Conservation (phyloP, 208 protist genomes). For the Trypanosoma platydactyli region DNA sequence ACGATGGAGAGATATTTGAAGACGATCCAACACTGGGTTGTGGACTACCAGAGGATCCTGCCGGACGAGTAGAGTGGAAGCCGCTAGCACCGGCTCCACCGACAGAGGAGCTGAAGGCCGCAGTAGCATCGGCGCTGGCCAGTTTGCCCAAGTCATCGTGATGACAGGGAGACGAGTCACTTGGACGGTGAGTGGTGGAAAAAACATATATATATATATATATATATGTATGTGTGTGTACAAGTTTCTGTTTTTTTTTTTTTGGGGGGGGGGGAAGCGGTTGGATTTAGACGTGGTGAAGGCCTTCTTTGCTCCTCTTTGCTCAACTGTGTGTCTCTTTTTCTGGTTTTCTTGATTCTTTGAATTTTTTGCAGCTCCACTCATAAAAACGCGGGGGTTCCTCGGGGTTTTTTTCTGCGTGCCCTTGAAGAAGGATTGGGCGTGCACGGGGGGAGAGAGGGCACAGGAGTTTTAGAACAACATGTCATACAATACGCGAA, state of each 20-base stretch:
- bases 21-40: slow-evolving; percentile 77
- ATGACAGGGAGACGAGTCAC: not conserved
- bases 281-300: not conserved
- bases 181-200: too few relatives aligned
- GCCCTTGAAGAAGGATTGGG: too few relatives aligned
- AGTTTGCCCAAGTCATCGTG: slow-evolving; percentile 4
- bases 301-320: too few relatives aligned
- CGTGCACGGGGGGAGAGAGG: not conserved
- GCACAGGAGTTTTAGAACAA: not conserved
- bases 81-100: slow-evolving; percentile 30
- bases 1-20: slow-evolving; percentile 82
- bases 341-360: too few relatives aligned
- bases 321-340: too few relatives aligned
- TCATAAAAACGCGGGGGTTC: too few relatives aligned
- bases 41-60: slow-evolving; percentile 61
- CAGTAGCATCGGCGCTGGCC: slow-evolving; percentile 11
- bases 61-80: slow-evolving; percentile 43
- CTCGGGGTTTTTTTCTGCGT: too few relatives aligned
- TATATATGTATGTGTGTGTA: slow-evolving; percentile 3
- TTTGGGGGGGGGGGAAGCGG: too few relatives aligned
- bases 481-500: slow-evolving; percentile 78
- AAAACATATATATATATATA: too few relatives aligned
- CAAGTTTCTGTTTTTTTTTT: not conserved
- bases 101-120: slow-evolving; percentile 21
- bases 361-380: too few relatives aligned